Percentiles rank a stretch among this genome's conserved stretches.
Conservation (phyloP, 768 basidiomycete species). For the Leccinum rimulosum region DNA sequence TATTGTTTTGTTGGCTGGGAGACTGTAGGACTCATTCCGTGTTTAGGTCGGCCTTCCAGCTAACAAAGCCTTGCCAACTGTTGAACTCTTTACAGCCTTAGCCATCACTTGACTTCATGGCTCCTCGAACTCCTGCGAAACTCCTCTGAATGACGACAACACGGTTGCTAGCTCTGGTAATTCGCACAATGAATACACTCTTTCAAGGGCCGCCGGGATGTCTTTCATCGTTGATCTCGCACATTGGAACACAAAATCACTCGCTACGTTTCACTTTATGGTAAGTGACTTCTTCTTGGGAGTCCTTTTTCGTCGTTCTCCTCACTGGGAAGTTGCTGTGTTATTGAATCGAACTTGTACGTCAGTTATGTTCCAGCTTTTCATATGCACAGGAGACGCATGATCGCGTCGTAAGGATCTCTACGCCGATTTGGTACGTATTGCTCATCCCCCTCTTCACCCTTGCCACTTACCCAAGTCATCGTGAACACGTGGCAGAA, state of each 20-base stretch:
- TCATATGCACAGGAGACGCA: conserved; percentile 12
- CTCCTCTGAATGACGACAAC: background rate
- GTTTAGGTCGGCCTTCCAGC: background rate
- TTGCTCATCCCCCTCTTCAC: background rate
- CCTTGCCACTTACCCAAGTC: conserved; percentile 14
- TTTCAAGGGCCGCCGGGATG: background rate
- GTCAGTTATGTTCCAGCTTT: conserved; percentile 6
- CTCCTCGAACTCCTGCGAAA: too few relatives aligned
- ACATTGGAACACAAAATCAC: background rate
- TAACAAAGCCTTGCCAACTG: background rate
- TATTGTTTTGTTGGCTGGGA: background rate
- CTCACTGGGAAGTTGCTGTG: background rate
- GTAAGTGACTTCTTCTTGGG: background rate
- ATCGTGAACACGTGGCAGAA: background rate
- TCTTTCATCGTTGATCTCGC: background rate
- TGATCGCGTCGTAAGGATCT: background rate
- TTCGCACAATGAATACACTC: background rate
- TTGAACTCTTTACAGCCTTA: background rate
- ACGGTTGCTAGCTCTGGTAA: background rate
- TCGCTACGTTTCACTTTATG: background rate
- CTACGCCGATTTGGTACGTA: background rate
- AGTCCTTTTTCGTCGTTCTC: background rate
- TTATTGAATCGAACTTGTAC: conserved; percentile 8
- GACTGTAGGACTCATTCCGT: background rate
- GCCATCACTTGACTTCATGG: background rate